These are phyloP conservation scores for Populus tremula DNA, from an alignment of 345 rosid species.

Conservation along the genomic window DNA sequence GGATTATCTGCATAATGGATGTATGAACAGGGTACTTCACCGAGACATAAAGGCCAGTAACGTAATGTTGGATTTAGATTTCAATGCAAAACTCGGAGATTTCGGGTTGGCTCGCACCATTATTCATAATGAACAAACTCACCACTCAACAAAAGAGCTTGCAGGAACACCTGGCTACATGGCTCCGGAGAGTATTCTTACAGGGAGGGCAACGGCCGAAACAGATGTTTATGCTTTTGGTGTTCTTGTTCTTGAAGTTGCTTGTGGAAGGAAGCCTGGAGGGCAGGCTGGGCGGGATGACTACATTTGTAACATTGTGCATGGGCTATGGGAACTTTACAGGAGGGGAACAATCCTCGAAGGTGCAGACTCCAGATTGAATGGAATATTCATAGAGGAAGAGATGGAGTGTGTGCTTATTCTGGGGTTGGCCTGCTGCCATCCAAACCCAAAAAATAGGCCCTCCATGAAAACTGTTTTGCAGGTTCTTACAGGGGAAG, in stretches of 20 bases:
- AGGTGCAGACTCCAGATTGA: slow-evolving; percentile 57
- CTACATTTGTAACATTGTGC: slow-evolving; percentile 53
- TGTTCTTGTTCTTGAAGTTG: slow-evolving; percentile 55
- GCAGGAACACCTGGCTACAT: slow-evolving; percentile 82
- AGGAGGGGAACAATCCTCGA: slow-evolving; percentile 39
- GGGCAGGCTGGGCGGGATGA: slow-evolving; percentile 26
- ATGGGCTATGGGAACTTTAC: slow-evolving; percentile 66
- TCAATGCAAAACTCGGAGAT: slow-evolving; percentile 58
- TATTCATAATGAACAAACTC: slow-evolving; percentile 53
- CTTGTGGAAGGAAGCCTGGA: slow-evolving; percentile 55
- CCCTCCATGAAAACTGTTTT: slow-evolving; percentile 59
- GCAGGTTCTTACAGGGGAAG: slow-evolving; percentile 65
- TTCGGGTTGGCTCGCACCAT: slow-evolving; percentile 78
- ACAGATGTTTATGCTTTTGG: slow-evolving; percentile 74
- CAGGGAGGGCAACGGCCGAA: slow-evolving; percentile 58
- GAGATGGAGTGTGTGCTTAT: slow-evolving; percentile 48
- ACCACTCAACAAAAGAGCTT: slow-evolving; percentile 64
- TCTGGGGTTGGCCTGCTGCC: slow-evolving; percentile 79
- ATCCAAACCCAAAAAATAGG: slow-evolving; percentile 68
- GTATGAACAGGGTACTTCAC: slow-evolving; percentile 64
- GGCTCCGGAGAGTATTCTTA: slow-evolving; percentile 72
- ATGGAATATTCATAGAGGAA: slow-evolving; percentile 25
- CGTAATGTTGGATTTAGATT: slow-evolving; percentile 65
- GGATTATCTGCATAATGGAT: slow-evolving; percentile 70
- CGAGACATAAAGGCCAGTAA: slow-evolving; percentile 71